phyloP scores from a whole-genome alignment of 2,329 filamentous ascomycete genomes.

The Colletotrichum sp. region DNA sequence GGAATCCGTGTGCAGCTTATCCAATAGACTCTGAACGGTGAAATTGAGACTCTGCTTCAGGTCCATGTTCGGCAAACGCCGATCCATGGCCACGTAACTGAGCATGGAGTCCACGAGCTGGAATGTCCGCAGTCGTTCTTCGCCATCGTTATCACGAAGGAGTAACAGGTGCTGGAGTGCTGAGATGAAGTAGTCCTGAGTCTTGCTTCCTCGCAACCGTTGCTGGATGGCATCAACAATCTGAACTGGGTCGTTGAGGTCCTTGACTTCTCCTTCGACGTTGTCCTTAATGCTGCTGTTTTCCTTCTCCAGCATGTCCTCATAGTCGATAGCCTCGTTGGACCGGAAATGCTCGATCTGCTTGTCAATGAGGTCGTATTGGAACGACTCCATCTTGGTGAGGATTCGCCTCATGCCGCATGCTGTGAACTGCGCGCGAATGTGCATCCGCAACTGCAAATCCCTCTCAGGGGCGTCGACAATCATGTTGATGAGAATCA shows the following conservation, averaged over 20 bases:
- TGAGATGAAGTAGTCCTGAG: conserved; percentile 95
- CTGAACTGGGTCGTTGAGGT: conserved; percentile 90
- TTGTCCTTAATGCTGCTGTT: conserved; percentile 89
- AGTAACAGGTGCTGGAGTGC: conserved; percentile 94
- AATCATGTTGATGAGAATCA: conserved; percentile 96
- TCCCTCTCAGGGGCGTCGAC: conserved; percentile 91
- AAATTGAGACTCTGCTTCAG: conserved; percentile 98
- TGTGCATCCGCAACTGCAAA: conserved; percentile 89
- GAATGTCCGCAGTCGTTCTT: conserved; percentile 93
- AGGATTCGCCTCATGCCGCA: conserved; percentile 95
- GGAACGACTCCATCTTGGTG: conserved; percentile 96
- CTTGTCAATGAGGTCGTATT: conserved; percentile 98
- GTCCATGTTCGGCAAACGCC: conserved; percentile 93
- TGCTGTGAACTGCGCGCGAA: conserved; percentile 93
- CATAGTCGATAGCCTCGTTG: conserved; percentile 97
- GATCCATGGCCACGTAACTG: conserved; percentile 98
- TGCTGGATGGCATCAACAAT: conserved; percentile 93
- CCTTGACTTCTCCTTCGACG: conserved; percentile 84
- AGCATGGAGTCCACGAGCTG: conserved; percentile 99
- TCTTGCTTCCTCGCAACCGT: conserved; percentile 81
- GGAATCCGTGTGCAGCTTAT: conserved; percentile 95
- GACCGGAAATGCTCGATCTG: conserved; percentile 92
- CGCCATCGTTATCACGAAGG: conserved; percentile 88
- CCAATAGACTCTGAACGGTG: conserved; percentile 91
- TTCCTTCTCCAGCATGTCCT: conserved; percentile 93